Conservation (phyloP, 345 rosid genomes). For the Leavenworthia alabamica region DNA sequence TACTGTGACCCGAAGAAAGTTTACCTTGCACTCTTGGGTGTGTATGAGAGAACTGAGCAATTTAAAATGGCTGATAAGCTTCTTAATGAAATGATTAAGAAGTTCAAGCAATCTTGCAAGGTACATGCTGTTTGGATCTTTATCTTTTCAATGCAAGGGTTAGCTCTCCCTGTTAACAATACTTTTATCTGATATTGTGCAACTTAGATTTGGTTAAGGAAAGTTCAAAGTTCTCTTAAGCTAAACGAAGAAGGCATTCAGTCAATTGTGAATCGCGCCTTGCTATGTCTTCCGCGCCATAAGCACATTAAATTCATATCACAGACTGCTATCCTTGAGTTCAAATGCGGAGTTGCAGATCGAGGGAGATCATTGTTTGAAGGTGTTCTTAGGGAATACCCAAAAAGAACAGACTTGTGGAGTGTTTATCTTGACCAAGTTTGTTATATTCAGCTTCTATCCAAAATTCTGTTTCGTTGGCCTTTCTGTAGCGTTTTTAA, state of each 20-base stretch:
- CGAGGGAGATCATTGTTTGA: conserved; percentile 87
- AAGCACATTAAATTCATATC: conserved; percentile 84
- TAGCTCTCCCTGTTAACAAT: neutral
- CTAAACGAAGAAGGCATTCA: conserved; percentile 60
- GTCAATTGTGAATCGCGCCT: conserved; percentile 58
- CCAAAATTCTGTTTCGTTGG: neutral
- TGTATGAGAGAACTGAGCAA: conserved; percentile 84
- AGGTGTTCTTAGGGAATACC: conserved; percentile 77
- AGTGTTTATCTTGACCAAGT: conserved; percentile 95
- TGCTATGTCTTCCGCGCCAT: conserved; percentile 70
- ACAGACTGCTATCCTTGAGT: conserved; percentile 80
- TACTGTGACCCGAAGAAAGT: conserved; percentile 78
- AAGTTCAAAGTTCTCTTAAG: conserved; percentile 49
- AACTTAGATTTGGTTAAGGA: conserved; percentile 70
- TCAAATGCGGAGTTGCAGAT: conserved; percentile 82
- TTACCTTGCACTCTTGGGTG: conserved; percentile 67
- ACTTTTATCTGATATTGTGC: neutral
- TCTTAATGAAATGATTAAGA: conserved; percentile 67
- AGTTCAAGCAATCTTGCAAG: conserved; percentile 94
- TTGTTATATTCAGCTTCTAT: conserved; percentile 13
- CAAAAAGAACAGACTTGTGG: conserved; percentile 94
- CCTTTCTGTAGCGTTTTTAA: neutral
- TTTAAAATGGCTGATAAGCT: conserved; percentile 64
- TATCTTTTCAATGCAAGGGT: neutral
- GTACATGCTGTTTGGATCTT: conserved; percentile 31